Conservation (phyloP, 2,329 filamentous ascomycete species). For the Fusarium humuli region DNA sequence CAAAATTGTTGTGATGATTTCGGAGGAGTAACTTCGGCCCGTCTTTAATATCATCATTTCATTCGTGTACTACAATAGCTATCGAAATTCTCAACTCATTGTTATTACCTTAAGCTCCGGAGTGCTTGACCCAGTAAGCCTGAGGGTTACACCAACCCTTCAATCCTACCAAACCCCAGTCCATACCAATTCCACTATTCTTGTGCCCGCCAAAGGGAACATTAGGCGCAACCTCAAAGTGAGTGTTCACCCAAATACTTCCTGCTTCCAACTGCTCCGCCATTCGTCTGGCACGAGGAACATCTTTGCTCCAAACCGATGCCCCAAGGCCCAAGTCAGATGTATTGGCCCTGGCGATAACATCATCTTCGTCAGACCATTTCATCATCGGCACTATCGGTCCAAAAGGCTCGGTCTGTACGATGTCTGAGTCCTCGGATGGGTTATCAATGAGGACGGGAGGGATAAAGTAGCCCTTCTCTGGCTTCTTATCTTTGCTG, state of each 20-base stretch:
- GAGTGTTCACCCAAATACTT: constrained; percentile 69
- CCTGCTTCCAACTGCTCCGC: constrained; percentile 67
- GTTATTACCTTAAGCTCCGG: neutral
- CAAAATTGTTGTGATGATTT: constrained; percentile 23
- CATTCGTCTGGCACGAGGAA: constrained; percentile 62
- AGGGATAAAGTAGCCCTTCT: constrained; percentile 65
- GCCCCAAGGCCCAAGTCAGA: constrained; percentile 65
- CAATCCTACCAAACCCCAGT: constrained; percentile 52
- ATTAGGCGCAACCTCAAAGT: constrained; percentile 53
- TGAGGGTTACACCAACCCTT: constrained; percentile 26
- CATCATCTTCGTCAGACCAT: constrained; percentile 71
- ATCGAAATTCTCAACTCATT: neutral
- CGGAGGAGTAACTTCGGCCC: neutral
- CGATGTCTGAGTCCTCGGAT: constrained; percentile 66
- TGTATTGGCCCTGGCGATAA: constrained; percentile 66
- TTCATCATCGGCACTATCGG: constrained; percentile 73
- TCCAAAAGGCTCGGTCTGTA: constrained; percentile 64
- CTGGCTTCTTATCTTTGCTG: constrained; percentile 23
- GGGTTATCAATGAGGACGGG: constrained; percentile 72
- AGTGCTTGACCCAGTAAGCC: constrained; percentile 10
- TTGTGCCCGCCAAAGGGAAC: constrained; percentile 64
- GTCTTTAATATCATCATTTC: neutral
- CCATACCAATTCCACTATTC: constrained; percentile 62
- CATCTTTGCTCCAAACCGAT: constrained; percentile 68
- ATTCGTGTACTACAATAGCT: neutral